These are phyloP conservation scores for Pseudonitzschia pungens DNA, from an alignment of 108 stramenopile species.

Conservation along the genomic window DNA sequence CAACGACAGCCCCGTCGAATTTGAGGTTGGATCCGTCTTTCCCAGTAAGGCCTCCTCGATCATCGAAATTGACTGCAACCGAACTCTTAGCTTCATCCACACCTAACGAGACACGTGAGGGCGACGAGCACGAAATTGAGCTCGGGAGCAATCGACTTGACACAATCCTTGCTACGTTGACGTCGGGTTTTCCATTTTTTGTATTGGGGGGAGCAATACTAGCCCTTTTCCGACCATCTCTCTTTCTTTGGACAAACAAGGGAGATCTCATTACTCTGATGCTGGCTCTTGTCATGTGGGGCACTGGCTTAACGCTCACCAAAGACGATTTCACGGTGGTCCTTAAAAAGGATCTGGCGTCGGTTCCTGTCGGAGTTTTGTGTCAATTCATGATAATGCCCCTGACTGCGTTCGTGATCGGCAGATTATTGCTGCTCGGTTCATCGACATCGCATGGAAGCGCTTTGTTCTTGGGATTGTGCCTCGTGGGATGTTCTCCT, in stretches of 20 bases:
- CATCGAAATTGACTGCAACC: background rate
- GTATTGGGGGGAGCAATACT: conserved; percentile 74
- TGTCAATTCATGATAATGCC: conserved; percentile 95
- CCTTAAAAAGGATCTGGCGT: conserved; percentile 37
- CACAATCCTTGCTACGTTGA: conserved; percentile 57
- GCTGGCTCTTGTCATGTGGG: conserved; percentile 84
- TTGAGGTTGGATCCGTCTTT: background rate
- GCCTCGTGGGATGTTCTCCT: conserved; percentile 83
- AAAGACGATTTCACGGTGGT: conserved; percentile 83
- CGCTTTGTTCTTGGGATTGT: conserved; percentile 70
- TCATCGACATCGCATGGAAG: conserved; percentile 42
- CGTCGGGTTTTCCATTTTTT: conserved; percentile 86
- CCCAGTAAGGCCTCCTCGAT: background rate
- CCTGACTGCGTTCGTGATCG: conserved; percentile 64
- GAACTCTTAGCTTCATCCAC: background rate
- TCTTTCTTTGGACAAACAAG: conserved; percentile 76
- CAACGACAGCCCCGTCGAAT: background rate
- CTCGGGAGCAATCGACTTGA: conserved; percentile 35
- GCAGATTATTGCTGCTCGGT: conserved; percentile 61
- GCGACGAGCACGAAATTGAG: background rate
- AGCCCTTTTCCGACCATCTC: conserved; percentile 45
- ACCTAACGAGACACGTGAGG: background rate
- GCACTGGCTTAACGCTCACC: conserved; percentile 92
- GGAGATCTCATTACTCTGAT: conserved; percentile 67
- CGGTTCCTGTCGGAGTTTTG: conserved; percentile 84